A percentile compares a stretch with the other conserved stretches of the same genome.
phyloP scores from a whole-genome alignment of 352 stramenopile genomes.

The Phytopythium helicoides region DNA sequence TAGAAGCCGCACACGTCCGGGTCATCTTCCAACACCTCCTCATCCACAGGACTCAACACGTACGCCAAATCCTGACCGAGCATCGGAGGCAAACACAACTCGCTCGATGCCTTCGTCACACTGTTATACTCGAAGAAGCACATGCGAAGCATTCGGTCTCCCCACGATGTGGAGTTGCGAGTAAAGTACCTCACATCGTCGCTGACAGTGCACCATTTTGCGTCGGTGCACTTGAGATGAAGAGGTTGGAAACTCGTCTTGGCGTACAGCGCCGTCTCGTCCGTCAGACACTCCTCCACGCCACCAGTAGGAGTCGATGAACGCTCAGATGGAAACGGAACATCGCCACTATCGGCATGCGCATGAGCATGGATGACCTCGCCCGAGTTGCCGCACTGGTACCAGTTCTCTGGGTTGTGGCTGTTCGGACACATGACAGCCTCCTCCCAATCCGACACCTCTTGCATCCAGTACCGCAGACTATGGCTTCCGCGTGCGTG shows the following conservation, averaged over 20 bases:
- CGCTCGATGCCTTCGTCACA: slow-evolving; percentile 34
- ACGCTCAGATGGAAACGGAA: not conserved
- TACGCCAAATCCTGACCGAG: slow-evolving; percentile 55
- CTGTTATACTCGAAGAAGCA: slow-evolving; percentile 72
- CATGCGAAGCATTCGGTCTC: slow-evolving; percentile 66
- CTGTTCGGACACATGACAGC: no score
- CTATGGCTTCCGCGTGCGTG: no score
- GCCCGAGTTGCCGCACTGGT: no score
- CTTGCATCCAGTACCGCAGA: no score
- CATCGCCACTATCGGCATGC: no score
- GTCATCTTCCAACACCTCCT: slow-evolving; percentile 56
- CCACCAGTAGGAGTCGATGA: slow-evolving; percentile 11
- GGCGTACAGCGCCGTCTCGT: slow-evolving; percentile 55
- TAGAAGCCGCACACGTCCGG: slow-evolving; percentile 70
- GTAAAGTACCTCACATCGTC: slow-evolving; percentile 57
- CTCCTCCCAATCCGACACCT: no score
- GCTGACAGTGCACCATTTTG: slow-evolving; percentile 28
- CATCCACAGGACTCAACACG: slow-evolving; percentile 45
- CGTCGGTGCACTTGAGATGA: slow-evolving; percentile 55
- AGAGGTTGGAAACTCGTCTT: slow-evolving; percentile 60
- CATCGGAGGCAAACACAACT: slow-evolving; percentile 64
- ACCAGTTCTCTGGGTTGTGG: no score
- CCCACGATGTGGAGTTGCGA: slow-evolving; percentile 55
- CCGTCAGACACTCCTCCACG: slow-evolving; percentile 49
- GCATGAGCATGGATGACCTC: no score